phyloP scores from a whole-genome alignment of 176 grass and related monocot species.

The Typha latifolia region DNA sequence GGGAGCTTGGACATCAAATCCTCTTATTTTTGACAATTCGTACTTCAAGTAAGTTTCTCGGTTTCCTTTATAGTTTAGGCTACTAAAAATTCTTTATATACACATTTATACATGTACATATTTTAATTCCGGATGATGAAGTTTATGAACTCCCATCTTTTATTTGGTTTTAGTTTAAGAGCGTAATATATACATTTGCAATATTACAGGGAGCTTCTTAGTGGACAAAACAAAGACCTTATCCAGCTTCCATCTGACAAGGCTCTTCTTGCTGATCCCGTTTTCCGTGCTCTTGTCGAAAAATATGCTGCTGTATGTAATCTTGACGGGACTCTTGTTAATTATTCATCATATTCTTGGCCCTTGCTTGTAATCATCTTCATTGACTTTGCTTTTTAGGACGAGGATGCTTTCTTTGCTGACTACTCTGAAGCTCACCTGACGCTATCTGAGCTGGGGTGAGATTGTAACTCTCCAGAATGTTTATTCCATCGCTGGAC shows the following conservation, averaged over 20 bases:
- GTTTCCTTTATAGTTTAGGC: neutral
- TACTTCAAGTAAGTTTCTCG: slow-evolving; percentile 59
- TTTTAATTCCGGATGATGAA: too few species aligned
- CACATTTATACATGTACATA: too few species aligned
- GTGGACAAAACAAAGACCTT: slow-evolving; percentile 65
- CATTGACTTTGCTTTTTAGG: slow-evolving; percentile 20
- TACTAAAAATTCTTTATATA: too few species aligned
- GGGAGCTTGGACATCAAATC: slow-evolving; percentile 80
- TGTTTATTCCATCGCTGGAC: neutral
- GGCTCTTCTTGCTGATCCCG: slow-evolving; percentile 50
- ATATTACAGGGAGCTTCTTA: slow-evolving; percentile 49
- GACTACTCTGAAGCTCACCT: slow-evolving; percentile 76
- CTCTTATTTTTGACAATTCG: slow-evolving; percentile 71
- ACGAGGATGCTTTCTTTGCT: slow-evolving; percentile 79
- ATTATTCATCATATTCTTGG: neutral
- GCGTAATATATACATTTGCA: too few species aligned
- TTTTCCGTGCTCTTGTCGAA: slow-evolving; percentile 70
- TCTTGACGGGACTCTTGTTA: neutral
- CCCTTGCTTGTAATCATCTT: neutral
- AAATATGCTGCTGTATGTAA: slow-evolving; percentile 64
- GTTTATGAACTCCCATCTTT: too few species aligned
- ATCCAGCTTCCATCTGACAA: slow-evolving; percentile 77
- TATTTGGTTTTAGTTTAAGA: too few species aligned
- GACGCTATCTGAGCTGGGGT: slow-evolving; percentile 85
- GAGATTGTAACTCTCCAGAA: neutral